Conservation (phyloP, 202 grass and related monocot species). For the Saccharum hybrid region DNA sequence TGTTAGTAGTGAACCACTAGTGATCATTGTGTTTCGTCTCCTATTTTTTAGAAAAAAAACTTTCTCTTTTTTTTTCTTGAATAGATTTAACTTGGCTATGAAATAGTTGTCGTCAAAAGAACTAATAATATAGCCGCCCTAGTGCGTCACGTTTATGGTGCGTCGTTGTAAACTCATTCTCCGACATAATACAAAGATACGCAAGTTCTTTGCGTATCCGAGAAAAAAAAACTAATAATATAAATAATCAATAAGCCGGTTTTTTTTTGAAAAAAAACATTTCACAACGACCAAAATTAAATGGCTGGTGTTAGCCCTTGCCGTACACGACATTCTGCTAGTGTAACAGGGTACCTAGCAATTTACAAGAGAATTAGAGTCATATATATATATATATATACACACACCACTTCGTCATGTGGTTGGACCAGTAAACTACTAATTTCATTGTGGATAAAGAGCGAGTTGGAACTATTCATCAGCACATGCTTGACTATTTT, state of each 20-base stretch:
- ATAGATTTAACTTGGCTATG: no score
- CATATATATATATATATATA: neutral
- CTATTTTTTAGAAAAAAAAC: neutral
- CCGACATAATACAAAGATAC: no score
- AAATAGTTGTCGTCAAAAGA: no score
- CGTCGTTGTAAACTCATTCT: no score
- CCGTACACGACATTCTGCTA: neutral
- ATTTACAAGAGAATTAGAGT: neutral
- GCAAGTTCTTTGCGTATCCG: no score
- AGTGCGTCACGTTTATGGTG: no score
- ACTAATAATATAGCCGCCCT: no score
- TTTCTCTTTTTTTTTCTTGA: no score
- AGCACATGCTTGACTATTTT: neutral
- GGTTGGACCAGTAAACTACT: slow-evolving; percentile 22
- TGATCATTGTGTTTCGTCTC: neutral
- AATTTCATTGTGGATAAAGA: neutral
- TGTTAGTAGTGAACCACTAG: neutral
- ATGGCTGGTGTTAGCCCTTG: neutral
- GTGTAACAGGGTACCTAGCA: neutral
- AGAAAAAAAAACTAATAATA: no score
- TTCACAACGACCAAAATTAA: neutral
- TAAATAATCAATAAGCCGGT: neutral
- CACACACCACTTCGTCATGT: neutral
- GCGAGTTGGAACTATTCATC: neutral
- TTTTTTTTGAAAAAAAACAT: neutral